These are phyloP conservation scores for Candida dajiaensis DNA, from an alignment of 805 yeast genomes.

Conservation along the genomic window DNA sequence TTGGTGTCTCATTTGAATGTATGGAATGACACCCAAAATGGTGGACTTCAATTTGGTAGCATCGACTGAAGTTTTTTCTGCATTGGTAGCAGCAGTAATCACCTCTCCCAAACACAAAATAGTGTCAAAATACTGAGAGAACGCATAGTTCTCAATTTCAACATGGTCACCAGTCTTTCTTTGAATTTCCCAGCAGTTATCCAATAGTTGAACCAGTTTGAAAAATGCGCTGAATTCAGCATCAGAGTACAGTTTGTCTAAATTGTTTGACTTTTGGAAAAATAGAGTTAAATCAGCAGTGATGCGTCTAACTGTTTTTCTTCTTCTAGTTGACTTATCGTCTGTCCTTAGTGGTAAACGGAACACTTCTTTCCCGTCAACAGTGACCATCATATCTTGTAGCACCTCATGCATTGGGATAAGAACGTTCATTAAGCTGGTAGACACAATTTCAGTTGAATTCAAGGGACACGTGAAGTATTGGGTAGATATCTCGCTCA, in stretches of 20 bases:
- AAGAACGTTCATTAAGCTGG: constrained; percentile 31
- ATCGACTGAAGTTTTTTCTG: constrained; percentile 1
- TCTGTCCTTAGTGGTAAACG: constrained; percentile 1
- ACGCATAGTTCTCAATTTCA: constrained; percentile 47
- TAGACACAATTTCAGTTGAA: constrained; percentile 43
- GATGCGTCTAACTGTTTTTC: constrained; percentile 9
- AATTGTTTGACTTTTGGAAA: constrained; percentile 25
- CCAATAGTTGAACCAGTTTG: constrained; percentile 46
- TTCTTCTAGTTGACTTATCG: constrained; percentile 11
- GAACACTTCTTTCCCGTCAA: constrained; percentile 26
- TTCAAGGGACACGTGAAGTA: constrained; percentile 85
- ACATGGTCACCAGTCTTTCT: constrained; percentile 69
- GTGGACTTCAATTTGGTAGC: not conserved
- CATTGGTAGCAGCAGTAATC: constrained; percentile 29
- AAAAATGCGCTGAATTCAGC: constrained; percentile 36
- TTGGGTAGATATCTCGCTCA: constrained; percentile 75
- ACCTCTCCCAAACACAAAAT: constrained; percentile 39
- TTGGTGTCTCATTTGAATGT: not conserved
- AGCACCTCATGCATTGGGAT: constrained; percentile 41
- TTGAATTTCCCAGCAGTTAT: constrained; percentile 48
- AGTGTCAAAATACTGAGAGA: constrained; percentile 42
- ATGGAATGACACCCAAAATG: not conserved
- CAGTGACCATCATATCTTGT: constrained; percentile 28
- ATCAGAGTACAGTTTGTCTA: constrained; percentile 28
- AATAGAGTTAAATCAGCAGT: constrained; percentile 14